phyloP scores from a whole-genome alignment of 495 filamentous ascomycete genomes.

The Hyaloscypha bicolor region DNA sequence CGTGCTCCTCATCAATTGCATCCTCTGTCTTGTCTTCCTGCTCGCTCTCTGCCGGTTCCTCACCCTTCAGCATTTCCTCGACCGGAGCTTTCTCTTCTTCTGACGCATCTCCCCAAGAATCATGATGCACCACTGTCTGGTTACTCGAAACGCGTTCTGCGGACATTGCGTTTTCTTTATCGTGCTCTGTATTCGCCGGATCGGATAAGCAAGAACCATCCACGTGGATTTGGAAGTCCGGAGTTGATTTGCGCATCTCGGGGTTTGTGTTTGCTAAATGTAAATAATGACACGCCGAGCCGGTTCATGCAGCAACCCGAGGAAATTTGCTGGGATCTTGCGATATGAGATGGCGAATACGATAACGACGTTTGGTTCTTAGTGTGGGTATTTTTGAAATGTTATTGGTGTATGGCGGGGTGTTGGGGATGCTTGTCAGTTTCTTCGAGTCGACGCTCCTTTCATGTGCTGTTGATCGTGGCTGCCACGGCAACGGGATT shows the following conservation, averaged over 20 bases:
- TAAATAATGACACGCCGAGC: conserved; percentile 13
- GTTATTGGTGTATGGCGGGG: neutral
- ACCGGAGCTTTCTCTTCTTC: conserved; percentile 14
- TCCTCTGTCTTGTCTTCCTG: neutral
- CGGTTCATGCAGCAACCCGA: conserved; percentile 32
- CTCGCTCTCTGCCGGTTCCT: conserved; percentile 20
- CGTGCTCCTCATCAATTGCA: conserved; percentile 12
- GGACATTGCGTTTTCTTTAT: conserved; percentile 21
- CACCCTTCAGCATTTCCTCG: conserved; percentile 14
- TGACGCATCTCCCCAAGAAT: conserved; percentile 22
- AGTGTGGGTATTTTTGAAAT: neutral
- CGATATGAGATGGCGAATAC: neutral
- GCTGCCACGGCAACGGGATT: conserved; percentile 1
- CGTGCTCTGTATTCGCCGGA: conserved; percentile 37
- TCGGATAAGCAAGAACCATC: conserved; percentile 43
- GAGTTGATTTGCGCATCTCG: conserved; percentile 33
- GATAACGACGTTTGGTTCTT: neutral
- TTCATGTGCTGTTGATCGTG: neutral
- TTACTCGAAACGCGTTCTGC: conserved; percentile 20
- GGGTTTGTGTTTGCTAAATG: neutral
- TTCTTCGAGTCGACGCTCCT: neutral
- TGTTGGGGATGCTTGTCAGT: neutral
- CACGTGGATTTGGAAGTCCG: conserved; percentile 47
- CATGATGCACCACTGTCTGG: conserved; percentile 26
- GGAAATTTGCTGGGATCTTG: neutral